Evolutionary conservation across 2,329 filamentous ascomycete species (phyloP), one percentile per base, ranked within the genome.

Genomic region (Cordyceps cateniannulata): DNA sequence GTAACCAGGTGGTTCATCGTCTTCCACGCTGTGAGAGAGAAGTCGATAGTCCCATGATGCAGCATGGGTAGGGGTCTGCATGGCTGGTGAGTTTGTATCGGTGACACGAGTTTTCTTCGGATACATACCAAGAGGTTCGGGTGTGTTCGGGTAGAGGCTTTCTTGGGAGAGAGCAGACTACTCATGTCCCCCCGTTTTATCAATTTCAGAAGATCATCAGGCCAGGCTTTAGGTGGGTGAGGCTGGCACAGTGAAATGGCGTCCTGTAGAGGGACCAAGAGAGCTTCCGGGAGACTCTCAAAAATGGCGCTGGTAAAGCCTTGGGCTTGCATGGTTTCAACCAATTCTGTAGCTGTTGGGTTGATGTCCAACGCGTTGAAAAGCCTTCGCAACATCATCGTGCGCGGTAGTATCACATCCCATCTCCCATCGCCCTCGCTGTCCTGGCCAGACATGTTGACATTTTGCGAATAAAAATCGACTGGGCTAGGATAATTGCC

Each of bases 101-200:
- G 48, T 20, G 5, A 20, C 32, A 45, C 14, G 10, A n/a, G 50
- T 6, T 2, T 50, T 24, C 25, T 51, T 35, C 8, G n/a, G 54
- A 32, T 22, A 68, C 77, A 70, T 71, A 81, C 79, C 55, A 78
- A 68, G 44, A 81, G 70, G 54, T 75, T 77, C 3, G 75, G 70
- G 35, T 70, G 70, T 44, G 68, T 67, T 22, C 68, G 66, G 40
- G 68, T 69, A 9, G 67, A 69, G 14, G 68, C 68, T 60, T 70
- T 70, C 7, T 63, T 61, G 16, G 79, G 76, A 42, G 80, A 77
- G 54, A 90, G 77, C 10, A 91, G 79, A 49, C 86, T 80, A 65
- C 85, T 87, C 47, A 97, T 83, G 70, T 98, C 95, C 63, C 91
- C 87, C 62, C 95, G 85, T 57, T 90, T 88, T 14, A 97, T 85